Conservation (phyloP, 2,329 filamentous ascomycete species). For the Epichloe festucae region DNA sequence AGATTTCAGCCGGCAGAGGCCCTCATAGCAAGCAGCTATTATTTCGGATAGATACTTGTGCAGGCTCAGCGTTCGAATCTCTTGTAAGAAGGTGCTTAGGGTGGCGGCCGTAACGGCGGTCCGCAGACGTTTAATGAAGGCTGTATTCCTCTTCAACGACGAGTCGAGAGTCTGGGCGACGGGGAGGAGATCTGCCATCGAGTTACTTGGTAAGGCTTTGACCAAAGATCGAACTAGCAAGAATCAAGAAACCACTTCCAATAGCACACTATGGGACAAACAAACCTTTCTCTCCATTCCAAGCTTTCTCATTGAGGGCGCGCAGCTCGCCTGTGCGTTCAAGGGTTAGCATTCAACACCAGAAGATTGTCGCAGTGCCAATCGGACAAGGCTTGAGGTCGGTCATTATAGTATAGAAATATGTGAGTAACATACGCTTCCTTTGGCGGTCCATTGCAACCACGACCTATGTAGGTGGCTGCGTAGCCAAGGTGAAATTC, state of each 20-base stretch:
- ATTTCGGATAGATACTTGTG: constrained; percentile 97
- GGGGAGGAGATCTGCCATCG: constrained; percentile 54
- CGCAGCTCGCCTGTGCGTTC: constrained; percentile 64
- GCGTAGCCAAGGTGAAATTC: neutral
- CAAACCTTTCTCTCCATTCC: constrained; percentile 77
- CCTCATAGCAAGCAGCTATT: constrained; percentile 89
- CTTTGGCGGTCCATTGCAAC: constrained; percentile 5
- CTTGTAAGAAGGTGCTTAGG: constrained; percentile 72
- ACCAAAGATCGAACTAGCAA: neutral
- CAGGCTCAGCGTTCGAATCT: constrained; percentile 79
- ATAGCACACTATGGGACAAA: constrained; percentile 10
- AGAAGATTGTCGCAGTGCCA: neutral
- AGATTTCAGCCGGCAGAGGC: constrained; percentile 79
- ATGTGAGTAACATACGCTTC: constrained; percentile 1
- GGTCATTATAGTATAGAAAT: neutral
- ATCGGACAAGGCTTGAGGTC: neutral
- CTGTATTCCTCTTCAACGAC: constrained; percentile 94
- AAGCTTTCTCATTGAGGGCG: constrained; percentile 74
- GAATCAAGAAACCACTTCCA: constrained; percentile 8
- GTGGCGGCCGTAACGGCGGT: constrained; percentile 75
- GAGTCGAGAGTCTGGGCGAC: constrained; percentile 77
- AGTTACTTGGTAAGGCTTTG: neutral
- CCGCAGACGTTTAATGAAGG: constrained; percentile 90
- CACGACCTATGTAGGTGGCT: constrained; percentile 1
- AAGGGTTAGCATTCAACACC: constrained; percentile 8